Evolutionary conservation across 176 grass and related monocot species (phyloP).

Genomic region (Carex scoparia): DNA sequence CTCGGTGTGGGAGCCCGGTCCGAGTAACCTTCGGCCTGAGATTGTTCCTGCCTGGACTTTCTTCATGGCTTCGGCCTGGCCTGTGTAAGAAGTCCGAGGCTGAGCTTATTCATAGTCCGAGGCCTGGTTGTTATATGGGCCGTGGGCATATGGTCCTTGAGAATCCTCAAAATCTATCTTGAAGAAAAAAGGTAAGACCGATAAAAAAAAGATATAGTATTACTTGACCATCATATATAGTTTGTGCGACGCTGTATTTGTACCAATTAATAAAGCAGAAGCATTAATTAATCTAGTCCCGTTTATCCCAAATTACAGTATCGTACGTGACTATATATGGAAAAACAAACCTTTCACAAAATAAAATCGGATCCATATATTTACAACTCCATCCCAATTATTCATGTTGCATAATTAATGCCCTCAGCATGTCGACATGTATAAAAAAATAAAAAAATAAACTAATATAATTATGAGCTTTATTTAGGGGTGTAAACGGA

Average conservation of each 20-base stretch:
- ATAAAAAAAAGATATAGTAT: not conserved
- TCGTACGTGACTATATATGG: not conserved
- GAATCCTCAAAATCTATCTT: not conserved
- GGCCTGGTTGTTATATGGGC: too few relatives aligned
- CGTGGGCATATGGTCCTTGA: too few relatives aligned
- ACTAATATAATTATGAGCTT: not conserved
- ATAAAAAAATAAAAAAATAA: not conserved
- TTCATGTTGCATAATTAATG: not conserved
- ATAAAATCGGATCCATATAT: not conserved
- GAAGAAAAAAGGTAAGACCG: not conserved
- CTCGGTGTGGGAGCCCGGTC: too few relatives aligned
- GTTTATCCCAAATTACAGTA: not conserved
- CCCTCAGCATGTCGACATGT: slow-evolving; percentile 20
- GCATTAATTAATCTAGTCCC: not conserved
- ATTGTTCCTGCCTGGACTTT: too few relatives aligned
- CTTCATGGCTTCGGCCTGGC: too few relatives aligned
- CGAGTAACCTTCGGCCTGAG: too few relatives aligned
- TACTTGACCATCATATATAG: too few relatives aligned
- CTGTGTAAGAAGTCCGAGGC: too few relatives aligned
- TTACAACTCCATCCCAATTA: too few relatives aligned
- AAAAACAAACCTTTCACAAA: not conserved
- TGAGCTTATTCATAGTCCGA: too few relatives aligned
- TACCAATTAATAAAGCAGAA: not conserved
- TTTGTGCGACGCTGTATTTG: not conserved
- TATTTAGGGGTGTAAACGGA: too few relatives aligned